Base-by-base conservation (phyloP, 441 rosid species). In the Erodium trifolium region DNA sequence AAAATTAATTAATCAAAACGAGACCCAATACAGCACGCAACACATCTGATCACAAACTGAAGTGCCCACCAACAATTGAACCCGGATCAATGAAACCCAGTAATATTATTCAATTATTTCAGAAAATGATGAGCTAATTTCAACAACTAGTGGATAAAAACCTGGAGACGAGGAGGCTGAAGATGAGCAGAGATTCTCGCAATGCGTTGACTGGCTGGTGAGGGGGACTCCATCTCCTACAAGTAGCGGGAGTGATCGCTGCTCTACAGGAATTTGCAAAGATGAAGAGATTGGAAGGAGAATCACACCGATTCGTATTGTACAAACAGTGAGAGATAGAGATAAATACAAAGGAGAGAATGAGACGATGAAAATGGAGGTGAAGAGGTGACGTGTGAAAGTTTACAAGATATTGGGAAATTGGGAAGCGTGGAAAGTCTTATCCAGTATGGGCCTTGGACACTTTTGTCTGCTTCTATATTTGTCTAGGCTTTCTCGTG, bases 151-250 rank as follows among this genome's bases (percentile, higher is more conserved):
- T 0, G 3, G 57, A 69, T 70, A 62, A 69, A 72, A 63, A 87
- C 82, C 75, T 76, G 87, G 68, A 69, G 59, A 70, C 75, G 71
- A 9, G 86, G 73, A 68, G 92, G 91, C 53, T 82, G 77, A 66
- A 91, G 81, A 75, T 91, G 97, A 66, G 87, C 84, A 0, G 93
- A 83, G 69, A 91, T 82, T 67, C 84, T 82, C 14, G 89, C 82
- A 71, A 91, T 86, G 12, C 97, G 92, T 70, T 80, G 87, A 78
- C 66, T 83, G 63, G 83, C 80, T 74, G 75, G 79, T 62, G 80
- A 73, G 37, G 67, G 17, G 19, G 82, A 34, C 73, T 75, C 65
- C 72, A 69, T 75, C 59, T 68, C 27, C 27, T 37, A 5, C 23
- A 23, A 23, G 27, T 23, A 23, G 27, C 27, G 27, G 2, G 27